Evolutionary conservation across 1,284 basidiomycete genomes (phyloP), one percentile per base, ranked within the genome.

Genomic region (Cutaneotrichosporon dermatis): DNA sequence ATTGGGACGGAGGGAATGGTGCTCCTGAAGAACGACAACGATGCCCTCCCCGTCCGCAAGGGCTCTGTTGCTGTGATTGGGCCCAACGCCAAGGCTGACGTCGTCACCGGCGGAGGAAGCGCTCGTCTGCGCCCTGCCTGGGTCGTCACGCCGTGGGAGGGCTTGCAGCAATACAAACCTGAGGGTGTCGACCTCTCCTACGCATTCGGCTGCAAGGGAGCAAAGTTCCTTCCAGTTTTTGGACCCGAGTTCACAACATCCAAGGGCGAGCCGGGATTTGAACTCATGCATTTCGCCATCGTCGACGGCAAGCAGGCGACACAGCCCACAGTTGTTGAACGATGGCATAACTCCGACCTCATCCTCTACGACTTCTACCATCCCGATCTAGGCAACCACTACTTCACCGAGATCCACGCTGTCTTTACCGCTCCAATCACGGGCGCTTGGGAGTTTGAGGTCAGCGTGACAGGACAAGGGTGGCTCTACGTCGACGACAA

Each of bases 401-500:
- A 56, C 39, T 63, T 66, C 41, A 66, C 66, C 12, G 66, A 69
- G 58, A 34, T 69, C 4, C 54, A 49, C 15, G 63, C 66, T 4
- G 40, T 54, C 10, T 73, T 68, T 55, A 69, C 64, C 4, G 51
- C 71, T 0, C 63, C 63, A 4, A 52, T 60, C 6, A 61, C 56
- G 1, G 71, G 67, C 40, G 59, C 65, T 25, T 71, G 66, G 64
- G 64, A 70, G 59, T 72, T 74, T 45, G 69, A 68, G 39, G 25
- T 66, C 10, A 43, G 51, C 13, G 62, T 68, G 15, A 69, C 70
- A 2, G 71, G 71, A 10, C 57, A 66, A 53, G 69, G 63, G 5
- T 57, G 62, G 79, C 77, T 89, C 4, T 89, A 80, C 76, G 75
- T 89, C n/a, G 74, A 88, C 63, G 84, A 80, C 12, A 71, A 84